These are phyloP conservation scores for Amphibolis antarctica DNA, from an alignment of 106 monocot species.

Conservation along the genomic window DNA sequence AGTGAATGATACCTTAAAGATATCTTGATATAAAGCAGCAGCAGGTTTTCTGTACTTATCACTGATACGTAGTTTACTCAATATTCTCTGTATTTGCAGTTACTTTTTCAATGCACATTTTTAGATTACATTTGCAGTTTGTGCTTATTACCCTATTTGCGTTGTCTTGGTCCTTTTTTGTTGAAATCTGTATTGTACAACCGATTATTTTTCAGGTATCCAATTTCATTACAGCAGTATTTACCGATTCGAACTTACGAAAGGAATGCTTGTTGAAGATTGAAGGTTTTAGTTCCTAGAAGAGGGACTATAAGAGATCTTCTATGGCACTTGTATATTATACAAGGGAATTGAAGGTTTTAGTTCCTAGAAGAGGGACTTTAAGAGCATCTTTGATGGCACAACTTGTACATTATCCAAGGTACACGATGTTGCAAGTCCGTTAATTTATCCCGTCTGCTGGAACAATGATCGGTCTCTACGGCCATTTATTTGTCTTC, in stretches of 20 bases:
- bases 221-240: constrained; percentile 76
- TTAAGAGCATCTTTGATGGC: not conserved
- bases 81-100: no score
- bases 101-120: no score
- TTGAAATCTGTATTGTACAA: not conserved
- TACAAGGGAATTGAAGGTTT: constrained; percentile 37
- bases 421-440: no score
- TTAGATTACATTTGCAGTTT: no score
- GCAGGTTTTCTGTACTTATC: no score
- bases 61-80: no score
- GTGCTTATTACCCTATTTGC: not conserved
- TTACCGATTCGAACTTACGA: constrained; percentile 67
- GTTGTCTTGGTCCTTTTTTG: not conserved
- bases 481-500: no score
- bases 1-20: no score
- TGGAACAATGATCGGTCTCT: no score
- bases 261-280: constrained; percentile 84
- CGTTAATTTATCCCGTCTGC: no score
- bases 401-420: not conserved
- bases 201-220: constrained; percentile 36
- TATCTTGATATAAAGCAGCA: no score
- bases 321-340: not conserved
- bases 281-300: constrained; percentile 8
- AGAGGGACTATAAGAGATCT: not conserved
- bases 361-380: not conserved